Conservation (phyloP, 495 filamentous ascomycete genomes). For the Tuber borchii region DNA sequence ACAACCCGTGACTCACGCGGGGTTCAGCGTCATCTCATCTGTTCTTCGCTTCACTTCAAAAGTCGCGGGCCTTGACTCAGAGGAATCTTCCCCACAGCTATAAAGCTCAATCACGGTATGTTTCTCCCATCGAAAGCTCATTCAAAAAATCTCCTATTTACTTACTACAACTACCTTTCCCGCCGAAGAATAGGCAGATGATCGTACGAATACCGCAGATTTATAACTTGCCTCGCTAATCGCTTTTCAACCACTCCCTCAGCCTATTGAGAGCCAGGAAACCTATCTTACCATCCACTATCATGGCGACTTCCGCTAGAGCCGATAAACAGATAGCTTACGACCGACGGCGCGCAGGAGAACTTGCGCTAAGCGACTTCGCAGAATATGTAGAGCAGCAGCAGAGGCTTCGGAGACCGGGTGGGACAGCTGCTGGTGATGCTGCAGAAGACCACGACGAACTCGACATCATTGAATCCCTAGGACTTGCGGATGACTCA, state of each 20-base stretch:
- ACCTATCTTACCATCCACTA: not conserved
- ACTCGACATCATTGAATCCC: slow-evolving; percentile 81
- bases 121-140: not conserved
- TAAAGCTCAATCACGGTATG: not conserved
- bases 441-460: slow-evolving; percentile 71
- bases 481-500: slow-evolving; percentile 71
- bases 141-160: not conserved
- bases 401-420: slow-evolving; percentile 57
- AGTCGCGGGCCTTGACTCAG: not conserved
- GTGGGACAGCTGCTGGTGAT: slow-evolving; percentile 43
- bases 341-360: slow-evolving; percentile 39
- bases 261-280: not conserved
- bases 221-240: slow-evolving; percentile 2
- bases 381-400: slow-evolving; percentile 96
- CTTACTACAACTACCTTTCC: not conserved
- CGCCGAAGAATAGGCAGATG: not conserved
- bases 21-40: not conserved
- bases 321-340: slow-evolving; percentile 41
- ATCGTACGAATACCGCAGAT: not conserved
- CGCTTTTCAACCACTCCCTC: not conserved
- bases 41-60: not conserved
- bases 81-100: not conserved
- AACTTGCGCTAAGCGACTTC: slow-evolving; percentile 81
- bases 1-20: not conserved
- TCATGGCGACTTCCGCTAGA: slow-evolving; percentile 8